Conservation (phyloP, 371 early-diverging fungal species). For the Rhizopus stolonifer region DNA sequence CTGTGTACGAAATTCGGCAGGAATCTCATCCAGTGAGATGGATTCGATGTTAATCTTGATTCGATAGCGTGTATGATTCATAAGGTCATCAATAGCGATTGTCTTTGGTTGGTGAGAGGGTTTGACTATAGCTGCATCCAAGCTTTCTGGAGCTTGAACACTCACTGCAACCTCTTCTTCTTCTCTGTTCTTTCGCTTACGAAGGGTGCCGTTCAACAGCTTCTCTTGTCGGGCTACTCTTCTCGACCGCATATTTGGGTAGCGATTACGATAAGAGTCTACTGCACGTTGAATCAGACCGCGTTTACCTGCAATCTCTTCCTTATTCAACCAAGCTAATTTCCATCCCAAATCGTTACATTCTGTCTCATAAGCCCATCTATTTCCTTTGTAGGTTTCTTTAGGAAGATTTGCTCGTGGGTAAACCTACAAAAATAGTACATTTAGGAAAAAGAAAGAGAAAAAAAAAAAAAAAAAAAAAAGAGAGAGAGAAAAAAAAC, state of each 20-base stretch:
- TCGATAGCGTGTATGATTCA: slow-evolving; percentile 29
- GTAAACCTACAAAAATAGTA: slow-evolving; percentile 33
- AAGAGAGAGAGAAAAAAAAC: slow-evolving; percentile 18
- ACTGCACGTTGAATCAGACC: slow-evolving; percentile 96
- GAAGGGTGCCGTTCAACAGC: slow-evolving; percentile 49
- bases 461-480: slow-evolving; percentile 9
- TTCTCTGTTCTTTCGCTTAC: slow-evolving; percentile 40
- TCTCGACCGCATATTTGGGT: slow-evolving; percentile 77
- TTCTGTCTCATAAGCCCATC: slow-evolving; percentile 94
- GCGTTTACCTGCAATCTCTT: slow-evolving; percentile 80
- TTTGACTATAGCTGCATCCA: slow-evolving; percentile 31
- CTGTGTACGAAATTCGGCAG: slow-evolving; percentile 34
- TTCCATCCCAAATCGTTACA: slow-evolving; percentile 93
- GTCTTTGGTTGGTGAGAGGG: slow-evolving; percentile 47
- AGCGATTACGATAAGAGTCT: slow-evolving; percentile 89
- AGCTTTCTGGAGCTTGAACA: background rate
- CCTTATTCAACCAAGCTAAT: slow-evolving; percentile 87
- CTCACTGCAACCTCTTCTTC: slow-evolving; percentile 28
- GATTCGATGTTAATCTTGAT: slow-evolving; percentile 44
- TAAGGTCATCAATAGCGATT: slow-evolving; percentile 35
- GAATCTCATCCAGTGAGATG: slow-evolving; percentile 39
- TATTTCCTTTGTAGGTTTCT: slow-evolving; percentile 81
- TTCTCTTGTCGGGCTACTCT: slow-evolving; percentile 86
- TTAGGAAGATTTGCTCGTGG: slow-evolving; percentile 73
- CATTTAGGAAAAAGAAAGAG: background rate